Conservation (phyloP, 2,329 filamentous ascomycete species). For the Apiospora malaysiana region DNA sequence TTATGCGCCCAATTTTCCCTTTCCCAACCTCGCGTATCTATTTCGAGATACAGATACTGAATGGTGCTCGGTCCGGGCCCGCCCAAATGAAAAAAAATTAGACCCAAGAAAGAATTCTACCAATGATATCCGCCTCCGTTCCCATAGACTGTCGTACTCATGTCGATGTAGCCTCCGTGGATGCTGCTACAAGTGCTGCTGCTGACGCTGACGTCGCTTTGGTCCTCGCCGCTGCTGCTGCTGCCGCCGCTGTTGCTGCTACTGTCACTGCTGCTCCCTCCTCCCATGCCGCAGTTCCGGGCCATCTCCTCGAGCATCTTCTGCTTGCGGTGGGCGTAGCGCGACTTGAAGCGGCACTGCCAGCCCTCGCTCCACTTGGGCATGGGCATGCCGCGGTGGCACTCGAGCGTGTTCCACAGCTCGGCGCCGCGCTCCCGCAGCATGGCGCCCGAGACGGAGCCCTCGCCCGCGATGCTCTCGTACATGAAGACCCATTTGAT, state of each 20-base stretch:
- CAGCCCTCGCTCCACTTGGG: slow-evolving; percentile 27
- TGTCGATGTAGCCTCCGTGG: not conserved
- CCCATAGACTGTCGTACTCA: not conserved
- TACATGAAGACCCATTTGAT: slow-evolving; percentile 27
- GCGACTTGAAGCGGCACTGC: slow-evolving; percentile 25
- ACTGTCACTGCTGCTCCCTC: not conserved
- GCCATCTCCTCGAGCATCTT: slow-evolving; percentile 25
- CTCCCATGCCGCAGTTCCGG: slow-evolving; percentile 21
- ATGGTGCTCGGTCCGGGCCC: not conserved
- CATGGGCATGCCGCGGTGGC: slow-evolving; percentile 25
- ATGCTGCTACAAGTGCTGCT: not conserved
- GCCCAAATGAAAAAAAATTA: not conserved
- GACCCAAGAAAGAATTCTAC: not conserved
- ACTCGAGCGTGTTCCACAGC: slow-evolving; percentile 26
- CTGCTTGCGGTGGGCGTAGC: slow-evolving; percentile 24
- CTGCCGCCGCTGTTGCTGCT: not conserved
- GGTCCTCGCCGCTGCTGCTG: not conserved
- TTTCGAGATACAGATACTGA: not conserved
- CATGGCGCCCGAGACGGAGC: slow-evolving; percentile 24
- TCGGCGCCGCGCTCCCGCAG: slow-evolving; percentile 23
- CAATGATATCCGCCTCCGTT: slow-evolving; percentile 2
- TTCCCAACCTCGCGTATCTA: slow-evolving; percentile 3
- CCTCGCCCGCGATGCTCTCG: slow-evolving; percentile 24
- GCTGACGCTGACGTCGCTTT: not conserved
- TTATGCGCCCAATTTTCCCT: slow-evolving; percentile 11